Conservation (phyloP, 768 basidiomycete genomes). For the Termitomyces sp. region DNA sequence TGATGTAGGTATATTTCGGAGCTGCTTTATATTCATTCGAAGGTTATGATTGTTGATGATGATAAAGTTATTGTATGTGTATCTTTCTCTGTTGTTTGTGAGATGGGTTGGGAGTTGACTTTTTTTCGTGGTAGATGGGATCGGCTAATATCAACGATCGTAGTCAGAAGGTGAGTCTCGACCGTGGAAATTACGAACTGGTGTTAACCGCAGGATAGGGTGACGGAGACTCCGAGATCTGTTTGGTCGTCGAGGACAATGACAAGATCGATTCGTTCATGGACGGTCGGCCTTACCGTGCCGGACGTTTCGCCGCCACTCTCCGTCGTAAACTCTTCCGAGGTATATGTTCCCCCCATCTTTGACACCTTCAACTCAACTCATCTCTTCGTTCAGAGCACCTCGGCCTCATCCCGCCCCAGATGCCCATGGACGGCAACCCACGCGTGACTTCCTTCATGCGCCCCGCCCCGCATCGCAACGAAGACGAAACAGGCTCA, state of each 20-base stretch:
- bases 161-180: constrained; percentile 70
- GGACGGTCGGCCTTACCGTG: constrained; percentile 74
- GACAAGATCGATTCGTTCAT: constrained; percentile 75
- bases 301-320: constrained; percentile 77
- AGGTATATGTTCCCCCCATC: constrained; percentile 38
- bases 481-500: constrained; percentile 60
- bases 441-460: constrained; percentile 58
- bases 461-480: constrained; percentile 73
- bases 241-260: constrained; percentile 85
- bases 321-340: constrained; percentile 82
- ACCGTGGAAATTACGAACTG: background rate
- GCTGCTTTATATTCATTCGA: constrained; percentile 79
- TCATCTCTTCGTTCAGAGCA: constrained; percentile 53
- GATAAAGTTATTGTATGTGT: constrained; percentile 76
- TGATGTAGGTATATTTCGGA: constrained; percentile 70
- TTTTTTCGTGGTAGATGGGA: constrained; percentile 59
- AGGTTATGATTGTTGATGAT: constrained; percentile 96
- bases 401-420: constrained; percentile 81
- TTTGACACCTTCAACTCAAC: background rate
- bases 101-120: background rate
- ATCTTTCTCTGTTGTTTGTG: background rate
- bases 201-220: constrained; percentile 45
- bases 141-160: constrained; percentile 93
- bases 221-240: constrained; percentile 94
- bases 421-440: constrained; percentile 41